A percentile compares a stretch with the other conserved stretches of the same genome.
Conservation (phyloP, 2,329 filamentous ascomycete genomes). For the Sclerotinia nivalis region DNA sequence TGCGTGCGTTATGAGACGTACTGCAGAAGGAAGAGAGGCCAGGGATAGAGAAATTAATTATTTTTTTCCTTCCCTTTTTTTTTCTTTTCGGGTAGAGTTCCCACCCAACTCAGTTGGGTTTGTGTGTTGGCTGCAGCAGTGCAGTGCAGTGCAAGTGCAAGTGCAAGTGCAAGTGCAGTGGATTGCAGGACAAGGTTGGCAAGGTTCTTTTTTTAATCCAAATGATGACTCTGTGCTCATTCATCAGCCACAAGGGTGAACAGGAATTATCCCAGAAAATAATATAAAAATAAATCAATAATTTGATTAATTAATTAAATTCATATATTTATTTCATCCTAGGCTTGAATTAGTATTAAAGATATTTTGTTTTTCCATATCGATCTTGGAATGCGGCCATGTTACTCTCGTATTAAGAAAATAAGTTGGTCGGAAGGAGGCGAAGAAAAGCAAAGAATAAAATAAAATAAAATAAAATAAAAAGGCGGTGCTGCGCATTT, state of each 20-base stretch:
- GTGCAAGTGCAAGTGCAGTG: background rate
- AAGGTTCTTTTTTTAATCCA: background rate
- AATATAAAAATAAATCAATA: background rate
- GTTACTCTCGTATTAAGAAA: background rate
- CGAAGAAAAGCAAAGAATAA: background rate
- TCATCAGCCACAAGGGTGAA: constrained; percentile 20
- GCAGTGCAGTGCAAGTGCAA: background rate
- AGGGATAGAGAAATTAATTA: constrained; percentile 8
- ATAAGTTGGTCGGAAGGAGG: background rate
- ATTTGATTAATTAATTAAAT: background rate
- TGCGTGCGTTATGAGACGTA: background rate
- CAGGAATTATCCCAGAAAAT: background rate
- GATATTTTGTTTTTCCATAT: background rate
- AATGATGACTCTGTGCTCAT: constrained; percentile 16
- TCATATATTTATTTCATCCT: background rate
- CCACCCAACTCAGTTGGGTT: constrained; percentile 6
- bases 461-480: too few relatives aligned
- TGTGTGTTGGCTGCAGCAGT: constrained; percentile 10
- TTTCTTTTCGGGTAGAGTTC: background rate
- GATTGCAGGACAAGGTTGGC: constrained; percentile 11
- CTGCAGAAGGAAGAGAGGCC: background rate
- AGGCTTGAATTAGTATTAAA: constrained; percentile 13
- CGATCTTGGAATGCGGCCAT: background rate
- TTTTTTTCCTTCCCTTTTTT: background rate
- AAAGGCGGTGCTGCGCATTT: background rate